These are phyloP conservation scores for Salinomyces thailandicus DNA, from an alignment of 2,329 filamentous ascomycete species.

Conservation along the genomic window DNA sequence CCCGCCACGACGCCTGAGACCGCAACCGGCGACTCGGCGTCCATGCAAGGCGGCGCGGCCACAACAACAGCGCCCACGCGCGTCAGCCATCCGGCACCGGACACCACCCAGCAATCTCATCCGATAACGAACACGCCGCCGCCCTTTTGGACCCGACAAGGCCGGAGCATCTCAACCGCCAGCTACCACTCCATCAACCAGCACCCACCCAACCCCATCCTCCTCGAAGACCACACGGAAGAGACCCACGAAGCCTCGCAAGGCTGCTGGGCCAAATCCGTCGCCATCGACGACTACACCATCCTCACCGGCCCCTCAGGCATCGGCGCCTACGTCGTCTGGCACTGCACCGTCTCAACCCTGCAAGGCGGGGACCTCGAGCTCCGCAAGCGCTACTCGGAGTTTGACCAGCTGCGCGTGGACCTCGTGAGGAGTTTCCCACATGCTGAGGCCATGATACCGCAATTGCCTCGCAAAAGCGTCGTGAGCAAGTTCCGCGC, in stretches of 20 bases:
- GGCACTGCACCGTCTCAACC: slow-evolving; percentile 79
- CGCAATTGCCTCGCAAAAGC: slow-evolving; percentile 83
- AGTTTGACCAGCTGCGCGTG: slow-evolving; percentile 74
- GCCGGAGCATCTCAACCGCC: slow-evolving; percentile 26
- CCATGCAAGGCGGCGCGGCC: not conserved
- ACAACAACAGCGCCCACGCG: not conserved
- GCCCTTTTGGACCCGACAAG: slow-evolving; percentile 35
- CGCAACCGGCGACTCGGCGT: not conserved
- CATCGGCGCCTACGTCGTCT: slow-evolving; percentile 86
- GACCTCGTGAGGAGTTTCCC: slow-evolving; percentile 73
- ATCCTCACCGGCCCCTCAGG: slow-evolving; percentile 49
- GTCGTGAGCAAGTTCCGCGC: slow-evolving; percentile 70
- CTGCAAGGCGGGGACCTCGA: slow-evolving; percentile 41
- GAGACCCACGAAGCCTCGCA: slow-evolving; percentile 47
- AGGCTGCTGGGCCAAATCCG: slow-evolving; percentile 51
- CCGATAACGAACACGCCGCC: too few species aligned
- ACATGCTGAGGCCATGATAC: slow-evolving; percentile 71
- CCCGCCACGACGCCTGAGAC: too few species aligned
- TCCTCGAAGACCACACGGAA: slow-evolving; percentile 54
- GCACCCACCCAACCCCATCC: slow-evolving; percentile 37
- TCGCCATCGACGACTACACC: slow-evolving; percentile 52
- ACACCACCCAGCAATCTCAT: slow-evolving; percentile 1
- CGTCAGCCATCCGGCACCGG: not conserved
- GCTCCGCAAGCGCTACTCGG: slow-evolving; percentile 59
- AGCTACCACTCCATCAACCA: slow-evolving; percentile 28